A percentile compares a stretch with the other conserved stretches of the same genome.
These are phyloP conservation scores for Lichtheimia ramosa DNA, from an alignment of 371 early-diverging fungal genomes.

Conservation along the genomic window DNA sequence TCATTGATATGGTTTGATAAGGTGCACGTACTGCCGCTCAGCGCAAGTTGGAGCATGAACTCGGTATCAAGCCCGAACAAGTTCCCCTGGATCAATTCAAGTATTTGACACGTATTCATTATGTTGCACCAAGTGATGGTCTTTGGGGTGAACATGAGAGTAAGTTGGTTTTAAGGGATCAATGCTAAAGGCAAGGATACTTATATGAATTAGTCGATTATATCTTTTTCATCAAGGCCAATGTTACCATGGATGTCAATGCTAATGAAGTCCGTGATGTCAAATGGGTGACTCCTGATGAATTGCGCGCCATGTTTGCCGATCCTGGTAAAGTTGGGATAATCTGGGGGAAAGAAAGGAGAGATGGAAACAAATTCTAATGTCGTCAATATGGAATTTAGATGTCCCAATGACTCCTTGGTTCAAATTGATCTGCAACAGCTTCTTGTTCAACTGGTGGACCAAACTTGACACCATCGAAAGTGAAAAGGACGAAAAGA, in stretches of 20 bases:
- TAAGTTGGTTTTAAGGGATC: slow-evolving; percentile 42
- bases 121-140: slow-evolving; percentile 92
- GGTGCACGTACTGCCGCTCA: slow-evolving; percentile 61
- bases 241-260: slow-evolving; percentile 66
- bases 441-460: slow-evolving; percentile 96
- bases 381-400: slow-evolving; percentile 9
- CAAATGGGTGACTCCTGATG: slow-evolving; percentile 74
- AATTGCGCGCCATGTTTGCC: slow-evolving; percentile 71
- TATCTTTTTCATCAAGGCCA: slow-evolving; percentile 79
- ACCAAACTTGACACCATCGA: slow-evolving; percentile 75
- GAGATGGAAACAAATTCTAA: no score
- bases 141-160: slow-evolving; percentile 97
- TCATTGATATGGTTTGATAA: slow-evolving; percentile 8
- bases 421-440: slow-evolving; percentile 91
- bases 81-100: slow-evolving; percentile 82
- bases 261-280: slow-evolving; percentile 83
- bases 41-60: slow-evolving; percentile 94
- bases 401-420: slow-evolving; percentile 87
- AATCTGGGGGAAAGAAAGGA: no score
- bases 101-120: slow-evolving; percentile 93
- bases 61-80: slow-evolving; percentile 83
- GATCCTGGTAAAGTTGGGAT: slow-evolving; percentile 47
- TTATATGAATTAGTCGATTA: slow-evolving; percentile 74
- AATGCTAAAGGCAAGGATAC: neutral
- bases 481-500: slow-evolving; percentile 61